These are phyloP conservation scores for Spinacia oleracea DNA, from an alignment of 179 eudicot species.

Conservation along the genomic window DNA sequence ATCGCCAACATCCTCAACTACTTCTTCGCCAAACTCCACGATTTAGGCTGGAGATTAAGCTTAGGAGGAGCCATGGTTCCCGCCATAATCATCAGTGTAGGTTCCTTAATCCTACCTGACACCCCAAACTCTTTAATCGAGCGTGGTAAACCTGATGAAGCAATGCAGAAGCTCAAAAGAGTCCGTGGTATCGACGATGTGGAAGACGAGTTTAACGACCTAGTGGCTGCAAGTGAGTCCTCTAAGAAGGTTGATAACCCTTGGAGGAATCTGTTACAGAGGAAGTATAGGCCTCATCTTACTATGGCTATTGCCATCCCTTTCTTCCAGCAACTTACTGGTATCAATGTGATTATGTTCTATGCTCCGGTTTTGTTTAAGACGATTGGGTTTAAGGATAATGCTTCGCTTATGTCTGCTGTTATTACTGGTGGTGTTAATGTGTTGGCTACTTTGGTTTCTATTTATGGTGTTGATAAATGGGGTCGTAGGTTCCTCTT, in stretches of 20 bases:
- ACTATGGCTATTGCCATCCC: constrained; percentile 64
- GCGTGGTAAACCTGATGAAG: constrained; percentile 44
- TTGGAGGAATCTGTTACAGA: constrained; percentile 52
- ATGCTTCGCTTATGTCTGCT: constrained; percentile 61
- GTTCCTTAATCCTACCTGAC: constrained; percentile 41
- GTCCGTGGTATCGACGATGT: constrained; percentile 46
- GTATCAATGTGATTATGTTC: constrained; percentile 65
- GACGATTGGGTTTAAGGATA: constrained; percentile 50
- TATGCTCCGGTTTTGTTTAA: constrained; percentile 66
- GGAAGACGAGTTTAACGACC: constrained; percentile 51
- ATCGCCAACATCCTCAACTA: constrained; percentile 56
- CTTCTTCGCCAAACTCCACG: constrained; percentile 47
- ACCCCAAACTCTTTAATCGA: constrained; percentile 72
- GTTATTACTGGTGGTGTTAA: constrained; percentile 63
- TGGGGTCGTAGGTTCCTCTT: constrained; percentile 60
- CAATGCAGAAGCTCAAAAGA: constrained; percentile 31
- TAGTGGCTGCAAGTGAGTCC: constrained; percentile 51
- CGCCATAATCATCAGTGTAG: constrained; percentile 49
- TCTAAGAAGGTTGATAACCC: constrained; percentile 48
- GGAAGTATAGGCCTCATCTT: constrained; percentile 55
- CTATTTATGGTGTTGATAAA: constrained; percentile 54
- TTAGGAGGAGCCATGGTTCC: constrained; percentile 59
- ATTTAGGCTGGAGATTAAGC: constrained; percentile 43
- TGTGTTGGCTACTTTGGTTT: constrained; percentile 47
- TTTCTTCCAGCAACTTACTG: constrained; percentile 57